Evolutionary conservation across 106 monocot species (phyloP).

Genomic region (Dendrobium nobile): DNA sequence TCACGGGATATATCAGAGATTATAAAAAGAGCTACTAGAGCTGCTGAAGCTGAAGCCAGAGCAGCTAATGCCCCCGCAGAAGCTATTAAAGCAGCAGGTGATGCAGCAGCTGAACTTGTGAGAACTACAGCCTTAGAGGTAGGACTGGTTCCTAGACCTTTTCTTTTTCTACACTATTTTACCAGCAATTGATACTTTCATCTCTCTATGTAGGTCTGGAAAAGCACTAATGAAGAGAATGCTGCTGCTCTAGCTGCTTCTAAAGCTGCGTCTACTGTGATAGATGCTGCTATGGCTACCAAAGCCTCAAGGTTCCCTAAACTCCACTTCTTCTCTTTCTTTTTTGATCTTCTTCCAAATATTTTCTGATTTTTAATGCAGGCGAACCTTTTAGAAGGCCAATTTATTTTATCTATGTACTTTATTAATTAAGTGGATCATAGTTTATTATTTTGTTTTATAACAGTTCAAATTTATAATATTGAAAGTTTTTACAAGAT

Average conservation of each 20-base stretch:
- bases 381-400: not conserved
- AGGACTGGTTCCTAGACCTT: constrained; percentile 8
- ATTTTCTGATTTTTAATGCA: not conserved
- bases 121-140: constrained; percentile 84
- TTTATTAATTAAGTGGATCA: not conserved
- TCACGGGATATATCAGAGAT: constrained; percentile 77
- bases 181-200: constrained; percentile 2
- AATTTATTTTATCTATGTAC: not conserved
- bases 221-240: constrained; percentile 60
- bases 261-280: constrained; percentile 84
- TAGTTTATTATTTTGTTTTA: not conserved
- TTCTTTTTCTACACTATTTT: not conserved
- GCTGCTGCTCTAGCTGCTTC: constrained; percentile 79
- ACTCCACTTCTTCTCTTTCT: not conserved
- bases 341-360: constrained; percentile 1
- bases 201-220: constrained; percentile 50
- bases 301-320: constrained; percentile 43
- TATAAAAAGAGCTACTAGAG: constrained; percentile 68
- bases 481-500: not conserved
- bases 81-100: constrained; percentile 88
- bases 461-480: not conserved
- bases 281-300: constrained; percentile 83
- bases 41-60: constrained; percentile 88
- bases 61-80: constrained; percentile 80
- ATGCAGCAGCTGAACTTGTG: constrained; percentile 95